phyloP scores from a whole-genome alignment of 2,329 filamentous ascomycete genomes.

The Neofusicoccum parvum region DNA sequence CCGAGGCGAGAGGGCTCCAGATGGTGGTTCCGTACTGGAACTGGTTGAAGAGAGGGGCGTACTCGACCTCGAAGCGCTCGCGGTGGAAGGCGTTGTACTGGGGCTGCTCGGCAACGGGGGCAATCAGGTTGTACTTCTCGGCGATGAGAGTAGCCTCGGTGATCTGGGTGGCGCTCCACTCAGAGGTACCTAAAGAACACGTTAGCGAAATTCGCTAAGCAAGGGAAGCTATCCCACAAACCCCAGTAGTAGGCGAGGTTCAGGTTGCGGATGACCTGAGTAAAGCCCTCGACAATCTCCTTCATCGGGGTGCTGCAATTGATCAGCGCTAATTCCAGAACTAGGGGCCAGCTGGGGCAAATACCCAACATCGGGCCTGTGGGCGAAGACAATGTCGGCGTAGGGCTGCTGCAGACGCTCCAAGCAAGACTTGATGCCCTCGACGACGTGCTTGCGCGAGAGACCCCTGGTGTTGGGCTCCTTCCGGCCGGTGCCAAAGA shows the following conservation, averaged over 20 bases:
- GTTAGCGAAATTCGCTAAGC: not conserved
- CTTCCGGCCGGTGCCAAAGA: slow-evolving; percentile 60
- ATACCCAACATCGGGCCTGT: slow-evolving; percentile 57
- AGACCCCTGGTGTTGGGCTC: slow-evolving; percentile 58
- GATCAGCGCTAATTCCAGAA: not conserved
- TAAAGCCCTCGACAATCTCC: slow-evolving; percentile 62
- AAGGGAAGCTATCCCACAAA: not conserved
- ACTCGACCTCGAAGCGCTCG: slow-evolving; percentile 64
- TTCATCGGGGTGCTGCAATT: slow-evolving; percentile 57
- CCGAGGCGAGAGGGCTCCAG: slow-evolving; percentile 59
- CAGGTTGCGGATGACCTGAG: slow-evolving; percentile 55
- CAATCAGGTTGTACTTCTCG: slow-evolving; percentile 65
- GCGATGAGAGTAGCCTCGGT: slow-evolving; percentile 61
- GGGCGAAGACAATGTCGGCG: slow-evolving; percentile 66
- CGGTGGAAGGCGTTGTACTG: slow-evolving; percentile 66
- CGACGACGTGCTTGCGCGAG: slow-evolving; percentile 49
- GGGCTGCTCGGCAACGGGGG: slow-evolving; percentile 56
- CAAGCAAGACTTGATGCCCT: slow-evolving; percentile 62
- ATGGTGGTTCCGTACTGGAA: slow-evolving; percentile 61
- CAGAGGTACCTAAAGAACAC: slow-evolving; percentile 46
- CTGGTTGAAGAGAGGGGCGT: slow-evolving; percentile 58
- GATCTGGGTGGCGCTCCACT: slow-evolving; percentile 63
- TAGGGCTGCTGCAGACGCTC: slow-evolving; percentile 65
- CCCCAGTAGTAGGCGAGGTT: slow-evolving; percentile 67
- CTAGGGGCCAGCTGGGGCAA: not conserved